Conservation (phyloP, 345 rosid genomes). For the Anastatica hierochuntica region DNA sequence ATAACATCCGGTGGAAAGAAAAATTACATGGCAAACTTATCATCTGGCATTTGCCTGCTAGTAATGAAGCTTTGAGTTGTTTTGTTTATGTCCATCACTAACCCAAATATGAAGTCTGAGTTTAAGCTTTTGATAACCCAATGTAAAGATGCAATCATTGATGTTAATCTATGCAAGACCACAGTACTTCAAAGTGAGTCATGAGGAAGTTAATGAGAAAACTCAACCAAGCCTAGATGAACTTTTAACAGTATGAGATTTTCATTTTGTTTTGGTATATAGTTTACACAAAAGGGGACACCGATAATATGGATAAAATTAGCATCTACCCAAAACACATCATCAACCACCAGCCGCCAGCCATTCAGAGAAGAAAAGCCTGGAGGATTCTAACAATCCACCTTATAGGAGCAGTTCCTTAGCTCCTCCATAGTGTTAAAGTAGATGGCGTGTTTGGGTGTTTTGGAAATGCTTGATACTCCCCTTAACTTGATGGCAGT, state of each 20-base stretch:
- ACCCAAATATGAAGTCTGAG: too few relatives aligned
- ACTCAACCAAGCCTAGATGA: too few relatives aligned
- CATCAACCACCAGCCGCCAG: slow-evolving; percentile 8
- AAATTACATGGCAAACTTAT: background rate
- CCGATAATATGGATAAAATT: slow-evolving; percentile 20
- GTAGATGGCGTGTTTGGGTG: slow-evolving; percentile 67
- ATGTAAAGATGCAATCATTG: background rate
- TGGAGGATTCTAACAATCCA: slow-evolving; percentile 38
- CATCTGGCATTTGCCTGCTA: too few relatives aligned
- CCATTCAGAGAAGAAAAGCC: slow-evolving; percentile 42
- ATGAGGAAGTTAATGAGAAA: too few relatives aligned
- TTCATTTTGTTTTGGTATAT: slow-evolving; percentile 5
- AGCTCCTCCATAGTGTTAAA: slow-evolving; percentile 9
- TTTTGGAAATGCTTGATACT: slow-evolving; percentile 71
- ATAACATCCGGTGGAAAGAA: background rate
- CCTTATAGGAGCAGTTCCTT: slow-evolving; percentile 36
- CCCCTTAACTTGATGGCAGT: slow-evolving; percentile 51
- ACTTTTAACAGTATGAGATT: too few relatives aligned
- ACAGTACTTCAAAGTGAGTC: too few relatives aligned
- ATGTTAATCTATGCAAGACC: too few relatives aligned
- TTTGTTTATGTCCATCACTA: background rate
- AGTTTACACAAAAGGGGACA: slow-evolving; percentile 16
- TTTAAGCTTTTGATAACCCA: too few relatives aligned
- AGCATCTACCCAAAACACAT: slow-evolving; percentile 44
- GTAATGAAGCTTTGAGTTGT: background rate